Evolutionary conservation across 2,329 filamentous ascomycete genomes (phyloP), one percentile per base, ranked within the genome.

Genomic region (Claviceps purpurea): DNA sequence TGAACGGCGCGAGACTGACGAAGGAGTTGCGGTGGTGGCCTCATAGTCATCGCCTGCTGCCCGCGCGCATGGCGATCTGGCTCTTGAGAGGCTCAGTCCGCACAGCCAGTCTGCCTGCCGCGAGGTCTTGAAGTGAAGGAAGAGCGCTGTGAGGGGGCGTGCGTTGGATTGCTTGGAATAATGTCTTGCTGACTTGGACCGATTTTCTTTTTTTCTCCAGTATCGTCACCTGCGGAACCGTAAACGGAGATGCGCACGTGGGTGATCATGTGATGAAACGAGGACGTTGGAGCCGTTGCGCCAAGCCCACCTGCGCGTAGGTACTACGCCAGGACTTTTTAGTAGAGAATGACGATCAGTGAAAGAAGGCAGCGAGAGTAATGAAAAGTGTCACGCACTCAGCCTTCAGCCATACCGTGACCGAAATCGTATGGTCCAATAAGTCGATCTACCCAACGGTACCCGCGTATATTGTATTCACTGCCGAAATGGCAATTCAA

Each of bases 21-120:
- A 52, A 64, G 57, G 55, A 62, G 59, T 64, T 61, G 55, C 61
- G 61, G 58, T 62, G 61, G 57, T 59, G 62, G 62, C 63, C 62
- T 63, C 64, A 65, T 65, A 52, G 55, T 65, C 30, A 11, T 34
- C 62, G 59, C 58, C 59, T 57, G 55, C 52, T 56, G 57, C 57
- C 57, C 54, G 55, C 46, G 57, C 61, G 62, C 61, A 65, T 64
- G 59, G 60, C 58, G 57, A 52, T 48, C 18, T 50, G 46, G 41
- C 30, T 20, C 41, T 22, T 14, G 16, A 42, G 47, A 20, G 41
- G 47, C 47, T 50, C 16, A n/a, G 37, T 46, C 51, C 42, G 38
- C 47, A 20, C 10, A 18, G 42, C 26, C 39, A 42, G 24, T 13
- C 22, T 10, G 39, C 6, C 39, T n/a, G 39, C 39, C 10, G 18